Conservation (phyloP, 164 flowering plant genomes). For the Magnolia changhungtana region DNA sequence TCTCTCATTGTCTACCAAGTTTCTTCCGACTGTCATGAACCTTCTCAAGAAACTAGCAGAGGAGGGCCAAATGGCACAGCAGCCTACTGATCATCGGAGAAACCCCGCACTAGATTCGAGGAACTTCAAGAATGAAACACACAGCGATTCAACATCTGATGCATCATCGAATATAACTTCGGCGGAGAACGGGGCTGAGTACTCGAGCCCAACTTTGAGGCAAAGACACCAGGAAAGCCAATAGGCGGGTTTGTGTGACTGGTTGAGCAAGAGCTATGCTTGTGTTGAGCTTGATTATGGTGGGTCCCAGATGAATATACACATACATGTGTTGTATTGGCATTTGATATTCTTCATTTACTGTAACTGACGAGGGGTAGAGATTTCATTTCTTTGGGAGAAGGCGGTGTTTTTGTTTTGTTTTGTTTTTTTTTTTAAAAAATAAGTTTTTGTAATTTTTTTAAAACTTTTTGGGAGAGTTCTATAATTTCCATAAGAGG, state of each 20-base stretch:
- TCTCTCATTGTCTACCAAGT: slow-evolving; percentile 73
- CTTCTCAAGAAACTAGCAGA: slow-evolving; percentile 82
- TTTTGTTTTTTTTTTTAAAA: too few relatives aligned
- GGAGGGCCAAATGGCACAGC: slow-evolving; percentile 47
- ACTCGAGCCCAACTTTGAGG: slow-evolving; percentile 42
- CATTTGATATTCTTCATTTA: neutral
- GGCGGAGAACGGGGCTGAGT: slow-evolving; percentile 36
- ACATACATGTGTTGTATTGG: slow-evolving; percentile 1
- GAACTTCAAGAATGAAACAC: slow-evolving; percentile 21
- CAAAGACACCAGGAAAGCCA: slow-evolving; percentile 34
- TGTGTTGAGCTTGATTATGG: neutral
- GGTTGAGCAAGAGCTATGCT: neutral
- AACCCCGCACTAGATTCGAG: slow-evolving; percentile 39
- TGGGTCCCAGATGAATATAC: neutral
- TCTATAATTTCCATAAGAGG: neutral
- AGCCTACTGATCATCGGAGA: slow-evolving; percentile 27
- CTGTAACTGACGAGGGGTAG: neutral
- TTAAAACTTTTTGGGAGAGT: too few relatives aligned
- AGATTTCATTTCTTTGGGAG: neutral
- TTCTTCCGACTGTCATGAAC: slow-evolving; percentile 86
- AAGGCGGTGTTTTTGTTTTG: neutral
- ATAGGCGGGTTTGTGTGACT: neutral
- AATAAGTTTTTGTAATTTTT: neutral
- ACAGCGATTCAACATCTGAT: slow-evolving; percentile 34
- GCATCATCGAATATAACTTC: slow-evolving; percentile 30